Evolutionary conservation across 1,284 basidiomycete genomes (phyloP), one percentile per base, ranked within the genome.

Genomic region (Cerioporus squamosus): DNA sequence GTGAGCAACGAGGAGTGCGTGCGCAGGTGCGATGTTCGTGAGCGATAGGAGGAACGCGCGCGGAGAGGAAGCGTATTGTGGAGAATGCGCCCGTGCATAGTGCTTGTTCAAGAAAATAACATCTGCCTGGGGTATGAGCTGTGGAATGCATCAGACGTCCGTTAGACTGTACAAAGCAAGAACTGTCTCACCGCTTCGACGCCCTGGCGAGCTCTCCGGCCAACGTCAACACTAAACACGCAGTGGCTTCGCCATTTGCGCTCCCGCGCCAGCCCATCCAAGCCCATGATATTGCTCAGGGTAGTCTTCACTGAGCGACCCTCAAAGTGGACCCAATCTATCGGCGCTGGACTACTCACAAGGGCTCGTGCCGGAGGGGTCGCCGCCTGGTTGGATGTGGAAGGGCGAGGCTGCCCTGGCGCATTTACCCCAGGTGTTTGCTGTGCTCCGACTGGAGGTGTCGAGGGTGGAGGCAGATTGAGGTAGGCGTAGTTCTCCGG

Each of bases 301-400:
- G 90, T 91, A 10, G 87, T 90, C 70, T 88, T 88, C 29, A 89
- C 84, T 0, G 81, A 87, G 7, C 90, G 79, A 2, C 88, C 90
- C 67, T 93, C 90, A 61, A 93, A 90, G 66, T 93, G 90, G 3
- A 93, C 73, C 91, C 91, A 93, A 64, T 93, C 90, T 53, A 93
- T 89, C 0, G 90, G 91, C 0, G 90, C 87, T 0, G 85, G 86
- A 48, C 82, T 86, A 60, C 81, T 78, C n/a, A 77, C 75, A 52
- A 77, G 81, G 23, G 71, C 72, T 62, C 67, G 72, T 64, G 26
- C 64, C 55, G 72, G 68, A 10, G 75, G 62, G 12, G 72, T 66
- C 22, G 76, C 72, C 38, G 75, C 73, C 24, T 77, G 70, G 7
- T 76, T 78, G 0, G 76, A 78, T 20, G 77, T 74, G 5, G 79